phyloP scores from a whole-genome alignment of 2,329 filamentous ascomycete genomes.

The Ilyonectria robusta region DNA sequence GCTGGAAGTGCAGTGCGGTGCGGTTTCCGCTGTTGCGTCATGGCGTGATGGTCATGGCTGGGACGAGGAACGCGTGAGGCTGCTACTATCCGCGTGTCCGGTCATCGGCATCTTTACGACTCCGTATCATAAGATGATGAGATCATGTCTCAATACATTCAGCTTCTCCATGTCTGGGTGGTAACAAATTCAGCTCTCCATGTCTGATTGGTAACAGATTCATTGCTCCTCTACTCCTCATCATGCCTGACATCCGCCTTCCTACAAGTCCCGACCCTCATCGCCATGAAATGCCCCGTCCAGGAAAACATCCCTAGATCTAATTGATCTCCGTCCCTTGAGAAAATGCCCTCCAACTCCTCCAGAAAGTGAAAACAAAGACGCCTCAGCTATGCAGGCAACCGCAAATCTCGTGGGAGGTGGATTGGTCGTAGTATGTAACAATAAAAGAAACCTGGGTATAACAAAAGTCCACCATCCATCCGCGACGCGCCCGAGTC shows the following conservation, averaged over 20 bases:
- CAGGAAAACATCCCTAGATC: neutral
- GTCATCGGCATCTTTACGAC: neutral
- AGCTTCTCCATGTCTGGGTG: neutral
- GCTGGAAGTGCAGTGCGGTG: too few relatives aligned
- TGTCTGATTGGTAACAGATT: neutral
- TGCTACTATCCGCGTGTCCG: neutral
- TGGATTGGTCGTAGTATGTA: slow-evolving; percentile 24
- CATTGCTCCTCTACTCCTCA: neutral
- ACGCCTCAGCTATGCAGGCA: slow-evolving; percentile 48
- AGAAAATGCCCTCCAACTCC: slow-evolving; percentile 35
- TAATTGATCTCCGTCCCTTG: slow-evolving; percentile 9
- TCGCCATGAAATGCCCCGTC: slow-evolving; percentile 1
- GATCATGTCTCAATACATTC: neutral
- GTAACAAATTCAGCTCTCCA: too few relatives aligned
- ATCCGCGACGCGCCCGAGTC: slow-evolving; percentile 17
- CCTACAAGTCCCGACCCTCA: neutral
- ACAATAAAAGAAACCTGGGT: slow-evolving; percentile 37
- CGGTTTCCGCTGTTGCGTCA: too few relatives aligned
- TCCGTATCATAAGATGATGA: neutral
- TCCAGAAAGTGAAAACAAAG: slow-evolving; percentile 34
- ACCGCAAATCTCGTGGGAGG: slow-evolving; percentile 29
- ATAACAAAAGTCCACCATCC: slow-evolving; percentile 36
- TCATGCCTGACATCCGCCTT: neutral
- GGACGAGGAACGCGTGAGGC: too few relatives aligned
- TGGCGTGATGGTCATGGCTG: too few relatives aligned